These are phyloP conservation scores for Ogataea methylovora DNA, from an alignment of 805 yeast genomes.

Conservation along the genomic window DNA sequence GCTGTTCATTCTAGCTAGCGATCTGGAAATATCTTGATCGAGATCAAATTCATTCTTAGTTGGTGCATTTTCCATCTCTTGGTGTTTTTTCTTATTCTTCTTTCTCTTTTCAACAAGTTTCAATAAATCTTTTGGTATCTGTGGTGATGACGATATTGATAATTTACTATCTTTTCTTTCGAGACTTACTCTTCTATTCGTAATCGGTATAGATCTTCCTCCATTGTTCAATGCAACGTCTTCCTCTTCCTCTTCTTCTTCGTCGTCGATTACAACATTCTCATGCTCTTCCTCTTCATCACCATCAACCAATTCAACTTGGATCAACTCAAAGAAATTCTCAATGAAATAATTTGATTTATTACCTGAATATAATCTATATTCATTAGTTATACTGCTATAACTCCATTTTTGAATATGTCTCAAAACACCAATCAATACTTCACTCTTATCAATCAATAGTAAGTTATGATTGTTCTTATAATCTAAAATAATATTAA, in stretches of 20 bases:
- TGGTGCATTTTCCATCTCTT: conserved; percentile 18
- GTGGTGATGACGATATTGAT: conserved; percentile 59
- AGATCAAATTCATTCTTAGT: conserved; percentile 1
- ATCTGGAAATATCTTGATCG: background rate
- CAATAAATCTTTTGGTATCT: conserved; percentile 55
- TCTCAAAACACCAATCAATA: conserved; percentile 74
- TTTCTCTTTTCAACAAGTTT: conserved; percentile 45
- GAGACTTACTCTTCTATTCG: conserved; percentile 4
- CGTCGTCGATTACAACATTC: conserved; percentile 3
- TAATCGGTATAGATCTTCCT: background rate
- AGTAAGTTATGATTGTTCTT: conserved; percentile 58
- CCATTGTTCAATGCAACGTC: background rate
- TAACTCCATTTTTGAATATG: conserved; percentile 86
- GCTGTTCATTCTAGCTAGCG: conserved; percentile 4
- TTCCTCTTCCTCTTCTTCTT: conserved; percentile 1
- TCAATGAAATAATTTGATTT: conserved; percentile 76
- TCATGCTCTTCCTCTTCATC: conserved; percentile 4
- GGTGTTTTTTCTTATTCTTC: conserved; percentile 24
- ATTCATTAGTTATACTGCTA: conserved; percentile 78
- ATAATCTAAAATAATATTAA: conserved; percentile 56
- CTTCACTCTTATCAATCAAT: conserved; percentile 71
- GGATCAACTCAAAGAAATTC: conserved; percentile 69
- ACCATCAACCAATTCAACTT: conserved; percentile 35
- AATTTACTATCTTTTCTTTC: conserved; percentile 9
- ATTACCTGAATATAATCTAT: conserved; percentile 66